Evolutionary conservation across 2,329 filamentous ascomycete genomes (phyloP).

Genomic region (Pestalotiopsis sp.): DNA sequence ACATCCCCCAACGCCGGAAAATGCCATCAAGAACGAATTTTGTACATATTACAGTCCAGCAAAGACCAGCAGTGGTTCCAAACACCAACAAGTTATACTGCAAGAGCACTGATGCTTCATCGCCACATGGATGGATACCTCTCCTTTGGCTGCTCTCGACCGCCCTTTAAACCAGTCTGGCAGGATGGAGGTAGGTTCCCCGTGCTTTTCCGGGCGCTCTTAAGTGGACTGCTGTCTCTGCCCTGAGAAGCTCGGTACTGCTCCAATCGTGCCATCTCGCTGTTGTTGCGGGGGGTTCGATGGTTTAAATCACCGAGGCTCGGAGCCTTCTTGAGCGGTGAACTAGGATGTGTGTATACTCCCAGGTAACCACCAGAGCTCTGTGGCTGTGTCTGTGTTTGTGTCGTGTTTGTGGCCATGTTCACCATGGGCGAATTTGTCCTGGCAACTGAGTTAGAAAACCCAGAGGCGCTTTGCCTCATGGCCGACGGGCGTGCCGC

Average conservation of each 20-base stretch:
- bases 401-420: slow-evolving; percentile 15
- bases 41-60: not conserved
- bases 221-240: slow-evolving; percentile 29
- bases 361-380: slow-evolving; percentile 74
- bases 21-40: not conserved
- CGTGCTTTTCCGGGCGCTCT: slow-evolving; percentile 30
- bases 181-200: slow-evolving; percentile 23
- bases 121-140: slow-evolving; percentile 37
- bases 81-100: not conserved
- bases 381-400: slow-evolving; percentile 10
- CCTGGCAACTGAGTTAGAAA: slow-evolving; percentile 45
- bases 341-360: slow-evolving; percentile 77
- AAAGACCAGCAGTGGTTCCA: not conserved
- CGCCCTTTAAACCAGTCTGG: slow-evolving; percentile 24
- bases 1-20: not conserved
- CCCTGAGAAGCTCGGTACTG: slow-evolving; percentile 39
- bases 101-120: slow-evolving; percentile 14
- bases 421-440: slow-evolving; percentile 21
- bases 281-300: slow-evolving; percentile 58
- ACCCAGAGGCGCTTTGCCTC: slow-evolving; percentile 76
- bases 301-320: slow-evolving; percentile 60
- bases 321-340: slow-evolving; percentile 77
- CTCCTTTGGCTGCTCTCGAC: slow-evolving; percentile 25
- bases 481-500: slow-evolving; percentile 41
- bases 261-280: slow-evolving; percentile 63